phyloP scores from a whole-genome alignment of 306 rosid species.

The Cucurbita pepo region DNA sequence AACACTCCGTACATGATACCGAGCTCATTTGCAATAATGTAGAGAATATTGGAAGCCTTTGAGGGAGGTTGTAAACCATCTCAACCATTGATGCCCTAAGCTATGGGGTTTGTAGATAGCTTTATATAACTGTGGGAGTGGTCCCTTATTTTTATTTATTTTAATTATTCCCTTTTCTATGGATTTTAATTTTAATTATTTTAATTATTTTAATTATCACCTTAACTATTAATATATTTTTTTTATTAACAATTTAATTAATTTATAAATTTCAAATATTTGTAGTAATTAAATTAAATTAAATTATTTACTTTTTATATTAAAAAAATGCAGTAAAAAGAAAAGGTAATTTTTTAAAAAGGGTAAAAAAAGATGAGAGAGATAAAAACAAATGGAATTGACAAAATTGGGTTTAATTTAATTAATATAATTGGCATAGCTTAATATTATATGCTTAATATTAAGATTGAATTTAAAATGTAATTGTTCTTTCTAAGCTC shows the following conservation, averaged over 20 bases:
- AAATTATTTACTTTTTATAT: no score
- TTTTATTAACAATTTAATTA: no score
- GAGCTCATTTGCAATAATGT: background rate
- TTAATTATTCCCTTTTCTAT: background rate
- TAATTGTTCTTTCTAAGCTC: background rate
- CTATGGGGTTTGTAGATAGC: background rate
- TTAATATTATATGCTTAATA: background rate
- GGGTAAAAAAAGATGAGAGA: background rate
- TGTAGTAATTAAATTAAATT: no score
- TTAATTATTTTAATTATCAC: no score
- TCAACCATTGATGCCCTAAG: background rate
- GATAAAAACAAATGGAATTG: background rate
- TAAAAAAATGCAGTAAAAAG: no score
- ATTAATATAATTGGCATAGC: background rate
- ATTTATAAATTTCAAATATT: no score
- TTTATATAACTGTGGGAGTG: background rate
- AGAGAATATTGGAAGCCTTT: conserved; percentile 22
- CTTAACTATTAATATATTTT: no score
- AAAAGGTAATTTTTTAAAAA: no score
- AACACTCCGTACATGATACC: background rate
- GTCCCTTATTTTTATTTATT: background rate
- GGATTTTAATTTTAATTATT: background rate
- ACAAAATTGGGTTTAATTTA: background rate
- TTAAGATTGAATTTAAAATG: background rate
- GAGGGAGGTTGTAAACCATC: conserved; percentile 12